These are phyloP conservation scores for Trichoderma oligosporum DNA, from an alignment of 2,329 filamentous ascomycete genomes.

Conservation along the genomic window DNA sequence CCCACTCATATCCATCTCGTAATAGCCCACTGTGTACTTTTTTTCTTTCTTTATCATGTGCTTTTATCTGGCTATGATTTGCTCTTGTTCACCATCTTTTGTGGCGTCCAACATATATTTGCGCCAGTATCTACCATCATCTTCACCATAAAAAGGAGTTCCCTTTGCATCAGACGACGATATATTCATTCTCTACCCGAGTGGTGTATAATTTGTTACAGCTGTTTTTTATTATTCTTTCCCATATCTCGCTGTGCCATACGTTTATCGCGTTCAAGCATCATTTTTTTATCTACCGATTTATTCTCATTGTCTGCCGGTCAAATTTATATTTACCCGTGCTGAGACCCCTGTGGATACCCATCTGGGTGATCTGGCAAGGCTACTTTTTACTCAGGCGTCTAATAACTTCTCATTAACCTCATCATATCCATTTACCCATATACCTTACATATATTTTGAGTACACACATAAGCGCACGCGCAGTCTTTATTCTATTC, in stretches of 20 bases:
- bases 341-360: conserved; percentile 12
- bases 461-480: not conserved
- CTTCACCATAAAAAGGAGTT: not conserved
- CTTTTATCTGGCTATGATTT: not conserved
- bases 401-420: conserved; percentile 11
- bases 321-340: not conserved
- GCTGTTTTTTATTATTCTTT: not conserved
- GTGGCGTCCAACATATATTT: not conserved
- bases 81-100: not conserved
- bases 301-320: conserved; percentile 3
- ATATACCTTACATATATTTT: not conserved
- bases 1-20: conserved; percentile 12
- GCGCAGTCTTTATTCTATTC: not conserved
- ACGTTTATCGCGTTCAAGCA: not conserved
- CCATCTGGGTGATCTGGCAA: conserved; percentile 20
- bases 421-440: conserved; percentile 7
- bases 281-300: not conserved
- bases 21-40: conserved; percentile 12
- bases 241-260: not conserved
- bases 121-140: not conserved
- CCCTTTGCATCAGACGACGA: not conserved
- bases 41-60: not conserved
- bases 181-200: not conserved
- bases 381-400: conserved; percentile 9
- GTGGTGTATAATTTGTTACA: conserved; percentile 1